Evolutionary conservation across 78 protist species (phyloP).

Genomic region (Dictyostelium firmibasis): DNA sequence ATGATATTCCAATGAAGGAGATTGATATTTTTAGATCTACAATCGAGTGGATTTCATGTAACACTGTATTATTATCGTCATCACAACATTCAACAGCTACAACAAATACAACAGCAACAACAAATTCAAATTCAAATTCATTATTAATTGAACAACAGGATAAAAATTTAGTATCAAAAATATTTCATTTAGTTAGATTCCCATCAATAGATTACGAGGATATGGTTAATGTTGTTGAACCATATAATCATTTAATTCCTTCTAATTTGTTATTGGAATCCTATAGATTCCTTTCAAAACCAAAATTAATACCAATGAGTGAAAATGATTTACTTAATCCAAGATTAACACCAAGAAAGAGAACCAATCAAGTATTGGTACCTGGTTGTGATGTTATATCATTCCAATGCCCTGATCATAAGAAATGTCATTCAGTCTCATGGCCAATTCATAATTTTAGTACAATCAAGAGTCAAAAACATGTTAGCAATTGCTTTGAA

Average conservation of each 20-base stretch:
- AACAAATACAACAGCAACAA: not conserved
- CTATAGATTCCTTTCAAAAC: constrained; percentile 50
- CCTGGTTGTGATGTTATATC: constrained; percentile 51
- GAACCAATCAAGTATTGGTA: not conserved
- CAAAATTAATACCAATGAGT: constrained; percentile 21
- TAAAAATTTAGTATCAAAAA: not conserved
- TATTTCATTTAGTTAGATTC: constrained; percentile 53
- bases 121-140: not conserved
- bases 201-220: constrained; percentile 69
- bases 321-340: not conserved
- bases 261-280: constrained; percentile 18
- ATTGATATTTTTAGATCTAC: constrained; percentile 54
- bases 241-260: constrained; percentile 16
- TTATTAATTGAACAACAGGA: not conserved
- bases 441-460: constrained; percentile 65
- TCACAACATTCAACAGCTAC: not conserved
- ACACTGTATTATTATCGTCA: constrained; percentile 1
- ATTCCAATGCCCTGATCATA: constrained; percentile 44
- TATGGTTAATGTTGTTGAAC: constrained; percentile 20
- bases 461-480: constrained; percentile 39
- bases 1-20: constrained; percentile 40
- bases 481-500: constrained; percentile 45
- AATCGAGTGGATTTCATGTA: constrained; percentile 27
- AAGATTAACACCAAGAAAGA: constrained; percentile 37
- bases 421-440: constrained; percentile 33